Evolutionary conservation across 1,139 yeast genomes (phyloP).

Genomic region (Candida labiduridarum): DNA sequence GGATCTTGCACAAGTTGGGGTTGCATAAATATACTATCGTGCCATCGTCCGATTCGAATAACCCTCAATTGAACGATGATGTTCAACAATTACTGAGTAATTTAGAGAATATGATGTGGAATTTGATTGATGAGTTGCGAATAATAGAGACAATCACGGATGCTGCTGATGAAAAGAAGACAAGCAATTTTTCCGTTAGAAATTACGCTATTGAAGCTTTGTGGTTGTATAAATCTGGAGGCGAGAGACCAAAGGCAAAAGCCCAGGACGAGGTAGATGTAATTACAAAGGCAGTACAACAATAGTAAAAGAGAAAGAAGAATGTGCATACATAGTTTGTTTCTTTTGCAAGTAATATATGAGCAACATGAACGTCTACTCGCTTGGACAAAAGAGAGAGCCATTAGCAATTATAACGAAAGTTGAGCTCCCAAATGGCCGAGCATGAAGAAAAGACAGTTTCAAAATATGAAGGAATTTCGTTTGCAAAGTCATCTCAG

Average conservation of each 20-base stretch:
- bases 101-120: conserved; percentile 75
- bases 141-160: conserved; percentile 73
- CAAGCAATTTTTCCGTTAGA: conserved; percentile 73
- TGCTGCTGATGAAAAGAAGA: conserved; percentile 70
- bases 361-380: neutral
- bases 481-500: neutral
- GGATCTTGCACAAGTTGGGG: conserved; percentile 82
- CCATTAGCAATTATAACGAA: neutral
- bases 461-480: neutral
- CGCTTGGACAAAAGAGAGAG: neutral
- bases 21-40: conserved; percentile 56
- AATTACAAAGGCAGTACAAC: conserved; percentile 14
- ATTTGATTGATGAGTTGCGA: conserved; percentile 63
- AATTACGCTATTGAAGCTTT: conserved; percentile 90
- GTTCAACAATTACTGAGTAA: conserved; percentile 39
- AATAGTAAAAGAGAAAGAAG: neutral
- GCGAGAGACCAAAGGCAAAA: conserved; percentile 45
- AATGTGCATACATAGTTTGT: conserved; percentile 9
- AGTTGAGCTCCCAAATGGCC: neutral
- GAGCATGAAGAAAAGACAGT: neutral
- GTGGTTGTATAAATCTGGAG: conserved; percentile 90
- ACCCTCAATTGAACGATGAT: conserved; percentile 40
- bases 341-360: neutral
- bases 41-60: conserved; percentile 40
- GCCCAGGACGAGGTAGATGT: conserved; percentile 16